Evolutionary conservation across 108 stramenopile species (phyloP).

Genomic region (Phaeodactylum tricornutum): DNA sequence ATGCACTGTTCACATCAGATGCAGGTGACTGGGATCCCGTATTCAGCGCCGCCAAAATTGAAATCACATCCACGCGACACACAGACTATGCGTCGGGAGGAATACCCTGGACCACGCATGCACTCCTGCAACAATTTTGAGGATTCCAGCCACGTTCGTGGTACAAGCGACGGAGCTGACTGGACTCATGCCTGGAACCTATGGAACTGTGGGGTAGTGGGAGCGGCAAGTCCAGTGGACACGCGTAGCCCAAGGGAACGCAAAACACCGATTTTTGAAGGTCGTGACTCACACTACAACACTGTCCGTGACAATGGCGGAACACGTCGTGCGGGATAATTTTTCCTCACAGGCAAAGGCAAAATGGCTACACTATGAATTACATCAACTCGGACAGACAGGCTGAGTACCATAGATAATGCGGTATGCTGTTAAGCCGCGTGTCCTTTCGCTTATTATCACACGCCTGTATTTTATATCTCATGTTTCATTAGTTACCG

Average conservation of each 20-base stretch:
- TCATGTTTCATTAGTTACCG: no score
- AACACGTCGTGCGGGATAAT: neutral
- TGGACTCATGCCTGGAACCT: slow-evolving; percentile 65
- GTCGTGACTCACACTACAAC: slow-evolving; percentile 13
- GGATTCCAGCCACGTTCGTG: slow-evolving; percentile 1
- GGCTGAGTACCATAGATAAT: no score
- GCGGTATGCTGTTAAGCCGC: no score
- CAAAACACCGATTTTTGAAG: slow-evolving; percentile 22
- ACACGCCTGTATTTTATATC: no score
- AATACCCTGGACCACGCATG: slow-evolving; percentile 1
- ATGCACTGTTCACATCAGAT: slow-evolving; percentile 29
- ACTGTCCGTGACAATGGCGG: slow-evolving; percentile 1
- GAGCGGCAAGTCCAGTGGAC: slow-evolving; percentile 38
- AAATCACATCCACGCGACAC: slow-evolving; percentile 68
- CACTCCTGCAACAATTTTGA: slow-evolving; percentile 9
- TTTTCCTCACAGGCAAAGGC: no score
- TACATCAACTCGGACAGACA: no score
- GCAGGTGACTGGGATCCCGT: slow-evolving; percentile 3
- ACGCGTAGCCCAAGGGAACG: slow-evolving; percentile 12
- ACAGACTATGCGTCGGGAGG: slow-evolving; percentile 19
- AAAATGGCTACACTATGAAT: no score
- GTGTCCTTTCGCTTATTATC: no score
- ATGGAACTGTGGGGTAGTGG: slow-evolving; percentile 71
- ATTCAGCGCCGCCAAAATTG: slow-evolving; percentile 52
- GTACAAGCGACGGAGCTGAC: slow-evolving; percentile 31